Evolutionary conservation across 352 stramenopile genomes (phyloP).

Genomic region (Halophytophthora polymorphica): DNA sequence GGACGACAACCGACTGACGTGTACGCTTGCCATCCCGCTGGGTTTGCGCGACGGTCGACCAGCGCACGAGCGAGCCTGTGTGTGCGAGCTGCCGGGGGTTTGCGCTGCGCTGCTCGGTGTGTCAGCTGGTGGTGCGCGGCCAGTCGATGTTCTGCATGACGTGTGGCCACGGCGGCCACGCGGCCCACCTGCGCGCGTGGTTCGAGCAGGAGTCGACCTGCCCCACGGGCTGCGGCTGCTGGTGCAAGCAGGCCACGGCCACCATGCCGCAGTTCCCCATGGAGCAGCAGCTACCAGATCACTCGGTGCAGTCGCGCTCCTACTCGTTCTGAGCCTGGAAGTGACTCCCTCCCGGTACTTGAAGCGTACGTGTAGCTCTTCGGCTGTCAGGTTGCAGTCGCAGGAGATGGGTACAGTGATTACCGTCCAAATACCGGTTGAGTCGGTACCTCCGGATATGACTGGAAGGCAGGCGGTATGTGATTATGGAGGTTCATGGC

Average conservation of each 20-base stretch:
- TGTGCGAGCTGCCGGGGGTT: conserved; percentile 73
- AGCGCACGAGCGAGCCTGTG: conserved; percentile 55
- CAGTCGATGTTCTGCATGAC: conserved; percentile 88
- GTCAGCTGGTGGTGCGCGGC: conserved; percentile 76
- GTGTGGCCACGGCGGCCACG: conserved; percentile 79
- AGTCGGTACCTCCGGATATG: conserved; percentile 1
- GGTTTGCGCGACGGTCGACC: not conserved
- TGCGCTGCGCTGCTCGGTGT: conserved; percentile 75
- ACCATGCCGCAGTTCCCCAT: conserved; percentile 32
- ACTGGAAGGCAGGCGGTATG: not conserved
- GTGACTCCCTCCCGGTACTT: too few species aligned
- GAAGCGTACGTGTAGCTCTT: too few species aligned
- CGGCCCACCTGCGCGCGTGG: conserved; percentile 68
- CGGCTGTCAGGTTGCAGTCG: too few species aligned
- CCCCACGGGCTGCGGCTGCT: conserved; percentile 81
- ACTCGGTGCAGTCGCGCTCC: conserved; percentile 45
- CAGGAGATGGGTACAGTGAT: too few species aligned
- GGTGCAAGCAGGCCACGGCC: conserved; percentile 76
- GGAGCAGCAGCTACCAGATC: conserved; percentile 23
- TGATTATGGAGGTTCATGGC: conserved; percentile 3
- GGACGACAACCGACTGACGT: not conserved
- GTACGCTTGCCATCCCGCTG: not conserved
- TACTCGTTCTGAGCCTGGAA: conserved; percentile 54
- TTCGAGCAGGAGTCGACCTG: conserved; percentile 72
- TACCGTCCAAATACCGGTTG: not conserved